These are phyloP conservation scores for Meyerozyma athensensis DNA, from an alignment of 1,139 yeast genomes.

Conservation along the genomic window DNA sequence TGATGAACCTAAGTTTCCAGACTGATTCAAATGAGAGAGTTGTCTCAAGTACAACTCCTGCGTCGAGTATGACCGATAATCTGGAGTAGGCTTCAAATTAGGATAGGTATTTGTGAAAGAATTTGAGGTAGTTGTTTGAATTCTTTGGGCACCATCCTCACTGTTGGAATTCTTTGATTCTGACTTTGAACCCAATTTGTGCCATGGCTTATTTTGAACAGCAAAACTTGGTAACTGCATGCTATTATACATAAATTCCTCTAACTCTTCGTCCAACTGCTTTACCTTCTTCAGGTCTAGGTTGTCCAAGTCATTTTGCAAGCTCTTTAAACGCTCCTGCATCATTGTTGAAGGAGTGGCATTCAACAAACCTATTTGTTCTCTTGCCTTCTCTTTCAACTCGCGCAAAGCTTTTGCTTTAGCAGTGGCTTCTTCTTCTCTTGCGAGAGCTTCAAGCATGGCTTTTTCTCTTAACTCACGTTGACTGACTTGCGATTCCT, in stretches of 20 bases:
- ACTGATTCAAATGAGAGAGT: constrained; percentile 44
- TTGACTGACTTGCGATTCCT: constrained; percentile 14
- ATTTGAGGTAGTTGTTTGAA: constrained; percentile 28
- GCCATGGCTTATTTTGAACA: constrained; percentile 35
- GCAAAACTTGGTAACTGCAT: constrained; percentile 33
- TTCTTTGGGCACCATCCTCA: constrained; percentile 13
- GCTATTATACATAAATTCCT: constrained; percentile 32
- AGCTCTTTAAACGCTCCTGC: constrained; percentile 24
- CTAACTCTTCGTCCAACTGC: constrained; percentile 40
- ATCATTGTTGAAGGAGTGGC: constrained; percentile 30
- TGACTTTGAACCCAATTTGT: constrained; percentile 8
- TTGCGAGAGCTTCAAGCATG: constrained; percentile 41
- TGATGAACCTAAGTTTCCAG: constrained; percentile 61
- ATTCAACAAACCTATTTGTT: constrained; percentile 30
- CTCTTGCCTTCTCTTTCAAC: constrained; percentile 25
- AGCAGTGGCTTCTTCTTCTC: constrained; percentile 39
- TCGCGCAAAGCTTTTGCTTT: constrained; percentile 35
- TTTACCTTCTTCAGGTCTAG: constrained; percentile 29
- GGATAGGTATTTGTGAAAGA: constrained; percentile 33
- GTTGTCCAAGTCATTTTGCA: constrained; percentile 27
- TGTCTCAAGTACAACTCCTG: constrained; percentile 79
- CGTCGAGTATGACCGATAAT: constrained; percentile 51
- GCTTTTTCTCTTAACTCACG: constrained; percentile 37
- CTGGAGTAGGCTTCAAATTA: constrained; percentile 40
- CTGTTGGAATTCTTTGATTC: constrained; percentile 6